phyloP scores from a whole-genome alignment of 257 asterid genomes.

The Penstemon eatonii region DNA sequence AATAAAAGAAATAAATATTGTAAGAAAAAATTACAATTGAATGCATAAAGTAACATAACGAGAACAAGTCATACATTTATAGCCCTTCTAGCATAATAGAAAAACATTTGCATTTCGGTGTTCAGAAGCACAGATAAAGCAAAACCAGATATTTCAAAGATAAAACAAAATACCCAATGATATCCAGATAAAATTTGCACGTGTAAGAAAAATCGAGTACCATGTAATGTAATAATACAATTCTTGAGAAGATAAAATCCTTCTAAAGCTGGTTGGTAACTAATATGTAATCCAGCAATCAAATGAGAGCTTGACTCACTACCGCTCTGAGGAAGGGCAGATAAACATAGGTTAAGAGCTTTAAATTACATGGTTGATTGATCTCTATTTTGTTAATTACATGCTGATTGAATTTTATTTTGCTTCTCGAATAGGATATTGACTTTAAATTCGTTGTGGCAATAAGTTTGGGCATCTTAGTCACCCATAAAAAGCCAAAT shows the following conservation, averaged over 20 bases:
- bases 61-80: too few relatives aligned
- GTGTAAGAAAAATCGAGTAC: background rate
- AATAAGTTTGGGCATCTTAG: too few relatives aligned
- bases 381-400: too few relatives aligned
- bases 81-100: too few relatives aligned
- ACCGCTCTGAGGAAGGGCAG: background rate
- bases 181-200: background rate
- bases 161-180: background rate
- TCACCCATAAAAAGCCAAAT: too few relatives aligned
- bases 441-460: too few relatives aligned
- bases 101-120: background rate
- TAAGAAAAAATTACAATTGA: background rate
- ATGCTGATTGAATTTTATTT: too few relatives aligned
- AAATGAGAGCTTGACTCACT: background rate
- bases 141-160: background rate
- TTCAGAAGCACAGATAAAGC: background rate
- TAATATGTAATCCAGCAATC: background rate
- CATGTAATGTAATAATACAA: background rate
- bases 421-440: too few relatives aligned
- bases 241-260: slow-evolving; percentile 1
- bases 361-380: too few relatives aligned
- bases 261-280: background rate
- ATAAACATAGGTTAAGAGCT: background rate
- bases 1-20: background rate
- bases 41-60: background rate